Conservation (phyloP, 2,329 filamentous ascomycete genomes). For the Calycina marina region DNA sequence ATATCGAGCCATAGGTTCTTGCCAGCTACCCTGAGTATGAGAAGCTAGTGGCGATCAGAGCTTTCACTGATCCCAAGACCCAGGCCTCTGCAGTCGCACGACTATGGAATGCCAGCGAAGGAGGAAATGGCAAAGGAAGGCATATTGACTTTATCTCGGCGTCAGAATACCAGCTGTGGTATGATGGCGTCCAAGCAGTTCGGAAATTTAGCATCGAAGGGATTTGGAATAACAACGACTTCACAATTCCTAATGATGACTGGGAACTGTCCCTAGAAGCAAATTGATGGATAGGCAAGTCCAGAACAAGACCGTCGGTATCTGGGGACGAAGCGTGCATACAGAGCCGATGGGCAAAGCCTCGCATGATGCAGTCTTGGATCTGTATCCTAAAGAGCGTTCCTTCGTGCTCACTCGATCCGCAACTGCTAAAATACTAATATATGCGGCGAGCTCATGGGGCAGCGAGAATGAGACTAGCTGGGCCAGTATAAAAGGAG, state of each 20-base stretch:
- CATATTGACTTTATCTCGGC: constrained; percentile 61
- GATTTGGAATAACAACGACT: constrained; percentile 74
- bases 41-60: constrained; percentile 40
- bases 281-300: too few species aligned
- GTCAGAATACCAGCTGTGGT: constrained; percentile 58
- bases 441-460: constrained; percentile 59
- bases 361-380: constrained; percentile 51
- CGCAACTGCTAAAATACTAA: constrained; percentile 54
- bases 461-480: constrained; percentile 62
- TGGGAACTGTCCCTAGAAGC: constrained; percentile 49
- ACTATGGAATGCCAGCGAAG: constrained; percentile 60
- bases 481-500: constrained; percentile 59
- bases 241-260: constrained; percentile 48
- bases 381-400: constrained; percentile 40
- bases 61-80: constrained; percentile 45
- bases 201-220: constrained; percentile 51
- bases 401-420: constrained; percentile 58
- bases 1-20: constrained; percentile 61
- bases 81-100: constrained; percentile 39
- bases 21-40: constrained; percentile 51
- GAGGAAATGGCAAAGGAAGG: constrained; percentile 52
- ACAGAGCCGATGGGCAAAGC: constrained; percentile 59
- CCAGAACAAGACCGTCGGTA: constrained; percentile 43
- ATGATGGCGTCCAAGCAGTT: constrained; percentile 47
- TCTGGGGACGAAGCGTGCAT: constrained; percentile 56